These are phyloP conservation scores for Globisporangium apiculatum DNA, from an alignment of 352 stramenopile genomes.

Conservation along the genomic window DNA sequence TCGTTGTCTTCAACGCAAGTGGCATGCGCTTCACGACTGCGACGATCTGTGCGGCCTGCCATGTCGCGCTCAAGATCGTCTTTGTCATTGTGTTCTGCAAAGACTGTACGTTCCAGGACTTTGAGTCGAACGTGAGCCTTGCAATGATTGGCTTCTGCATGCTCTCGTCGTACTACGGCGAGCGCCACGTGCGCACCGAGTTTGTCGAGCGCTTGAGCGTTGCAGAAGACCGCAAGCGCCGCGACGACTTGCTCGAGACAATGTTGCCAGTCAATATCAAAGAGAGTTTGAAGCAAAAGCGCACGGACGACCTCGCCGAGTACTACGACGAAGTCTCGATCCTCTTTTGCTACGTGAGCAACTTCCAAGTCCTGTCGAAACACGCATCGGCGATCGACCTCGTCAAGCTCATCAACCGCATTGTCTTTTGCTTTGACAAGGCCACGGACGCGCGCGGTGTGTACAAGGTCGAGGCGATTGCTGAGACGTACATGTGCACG, in stretches of 20 bases:
- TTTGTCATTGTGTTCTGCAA: slow-evolving; percentile 51
- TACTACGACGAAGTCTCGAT: slow-evolving; percentile 80
- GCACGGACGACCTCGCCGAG: slow-evolving; percentile 53
- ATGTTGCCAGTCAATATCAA: slow-evolving; percentile 77
- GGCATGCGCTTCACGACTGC: slow-evolving; percentile 66
- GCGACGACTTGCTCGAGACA: slow-evolving; percentile 62
- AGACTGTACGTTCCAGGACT: slow-evolving; percentile 34
- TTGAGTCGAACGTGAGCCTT: slow-evolving; percentile 43
- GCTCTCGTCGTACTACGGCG: slow-evolving; percentile 58
- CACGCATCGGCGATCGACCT: slow-evolving; percentile 66
- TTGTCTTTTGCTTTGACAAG: slow-evolving; percentile 83
- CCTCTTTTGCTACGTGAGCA: slow-evolving; percentile 77
- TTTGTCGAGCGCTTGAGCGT: slow-evolving; percentile 58
- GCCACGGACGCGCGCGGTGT: slow-evolving; percentile 60
- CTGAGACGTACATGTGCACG: slow-evolving; percentile 79
- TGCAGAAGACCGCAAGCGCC: slow-evolving; percentile 58
- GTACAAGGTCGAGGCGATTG: slow-evolving; percentile 87
- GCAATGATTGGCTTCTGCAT: slow-evolving; percentile 60
- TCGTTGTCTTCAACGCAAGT: slow-evolving; percentile 53
- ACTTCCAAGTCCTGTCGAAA: slow-evolving; percentile 67
- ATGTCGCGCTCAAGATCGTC: slow-evolving; percentile 36
- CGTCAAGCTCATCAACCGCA: slow-evolving; percentile 81
- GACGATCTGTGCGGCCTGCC: slow-evolving; percentile 33
- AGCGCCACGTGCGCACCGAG: slow-evolving; percentile 53
- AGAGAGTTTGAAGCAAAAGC: slow-evolving; percentile 65